Conservation (phyloP, 306 rosid genomes). For the Glycyrrhiza uralensis region DNA sequence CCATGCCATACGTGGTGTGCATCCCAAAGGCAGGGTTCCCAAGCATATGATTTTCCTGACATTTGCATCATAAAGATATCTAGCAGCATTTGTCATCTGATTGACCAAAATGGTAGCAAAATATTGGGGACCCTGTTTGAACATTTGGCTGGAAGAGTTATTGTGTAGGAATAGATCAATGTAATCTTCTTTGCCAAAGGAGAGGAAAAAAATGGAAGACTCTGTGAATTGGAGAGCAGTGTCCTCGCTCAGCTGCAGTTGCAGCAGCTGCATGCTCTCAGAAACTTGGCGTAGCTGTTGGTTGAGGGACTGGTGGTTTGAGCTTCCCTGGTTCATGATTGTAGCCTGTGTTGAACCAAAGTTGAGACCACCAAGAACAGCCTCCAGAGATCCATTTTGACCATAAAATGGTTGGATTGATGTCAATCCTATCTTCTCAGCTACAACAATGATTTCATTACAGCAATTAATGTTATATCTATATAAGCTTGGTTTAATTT, state of each 20-base stretch:
- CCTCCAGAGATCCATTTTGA: constrained; percentile 66
- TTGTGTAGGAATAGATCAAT: constrained; percentile 45
- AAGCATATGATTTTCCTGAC: constrained; percentile 69
- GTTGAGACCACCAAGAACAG: constrained; percentile 57
- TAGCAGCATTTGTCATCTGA: constrained; percentile 59
- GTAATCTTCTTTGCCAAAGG: constrained; percentile 82
- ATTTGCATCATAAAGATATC: constrained; percentile 60
- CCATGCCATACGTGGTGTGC: constrained; percentile 54
- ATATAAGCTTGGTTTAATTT: neutral
- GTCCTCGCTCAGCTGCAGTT: constrained; percentile 46
- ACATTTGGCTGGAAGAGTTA: constrained; percentile 33
- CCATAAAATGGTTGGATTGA: constrained; percentile 49
- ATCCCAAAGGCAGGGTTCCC: constrained; percentile 78
- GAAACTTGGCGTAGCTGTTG: constrained; percentile 80
- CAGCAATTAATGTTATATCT: neutral
- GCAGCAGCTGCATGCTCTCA: constrained; percentile 65
- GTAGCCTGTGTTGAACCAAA: constrained; percentile 85
- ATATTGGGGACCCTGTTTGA: constrained; percentile 13
- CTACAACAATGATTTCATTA: constrained; percentile 32
- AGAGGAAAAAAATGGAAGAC: constrained; percentile 69
- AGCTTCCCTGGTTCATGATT: constrained; percentile 58
- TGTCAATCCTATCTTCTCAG: constrained; percentile 64
- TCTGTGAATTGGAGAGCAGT: constrained; percentile 45
- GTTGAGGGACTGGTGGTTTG: constrained; percentile 74
- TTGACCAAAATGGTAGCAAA: constrained; percentile 56